These are phyloP conservation scores for Cladophialophora bantiana DNA, from an alignment of 2,329 filamentous ascomycete species.

Conservation along the genomic window DNA sequence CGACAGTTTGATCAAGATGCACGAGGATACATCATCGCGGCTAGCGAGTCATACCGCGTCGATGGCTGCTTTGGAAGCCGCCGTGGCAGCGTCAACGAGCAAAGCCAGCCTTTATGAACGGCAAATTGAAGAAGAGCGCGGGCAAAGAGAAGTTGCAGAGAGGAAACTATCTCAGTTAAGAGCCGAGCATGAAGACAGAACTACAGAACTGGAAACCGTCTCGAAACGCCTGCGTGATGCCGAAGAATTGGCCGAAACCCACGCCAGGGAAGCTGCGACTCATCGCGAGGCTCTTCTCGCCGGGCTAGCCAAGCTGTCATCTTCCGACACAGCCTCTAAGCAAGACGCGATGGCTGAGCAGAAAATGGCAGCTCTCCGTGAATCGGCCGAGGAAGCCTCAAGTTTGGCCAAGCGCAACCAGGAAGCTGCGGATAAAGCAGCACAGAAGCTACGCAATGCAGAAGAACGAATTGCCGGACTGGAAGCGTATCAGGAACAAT, in stretches of 20 bases:
- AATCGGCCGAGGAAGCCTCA: conserved; percentile 80
- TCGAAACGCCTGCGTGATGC: conserved; percentile 80
- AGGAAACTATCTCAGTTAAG: conserved; percentile 77
- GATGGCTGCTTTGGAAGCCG: conserved; percentile 76
- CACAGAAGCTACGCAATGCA: conserved; percentile 86
- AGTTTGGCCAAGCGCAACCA: conserved; percentile 86
- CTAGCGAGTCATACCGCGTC: conserved; percentile 74
- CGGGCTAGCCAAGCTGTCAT: conserved; percentile 77
- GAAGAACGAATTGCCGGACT: conserved; percentile 97
- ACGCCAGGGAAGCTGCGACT: conserved; percentile 84
- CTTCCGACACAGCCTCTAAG: conserved; percentile 50
- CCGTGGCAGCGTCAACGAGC: conserved; percentile 78
- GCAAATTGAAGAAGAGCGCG: conserved; percentile 82
- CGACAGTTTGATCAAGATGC: conserved; percentile 73
- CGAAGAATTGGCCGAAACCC: conserved; percentile 85
- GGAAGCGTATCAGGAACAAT: conserved; percentile 96
- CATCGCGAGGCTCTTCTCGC: conserved; percentile 83
- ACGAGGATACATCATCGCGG: conserved; percentile 70
- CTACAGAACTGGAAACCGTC: conserved; percentile 75
- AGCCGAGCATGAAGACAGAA: conserved; percentile 81
- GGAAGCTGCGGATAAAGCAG: conserved; percentile 81
- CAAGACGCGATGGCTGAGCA: conserved; percentile 59
- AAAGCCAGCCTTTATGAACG: conserved; percentile 79
- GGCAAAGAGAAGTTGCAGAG: conserved; percentile 76
- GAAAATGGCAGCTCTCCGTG: conserved; percentile 75